Base-by-base conservation (phyloP, 2,329 filamentous ascomycete genomes). In the Apiospora marii region DNA sequence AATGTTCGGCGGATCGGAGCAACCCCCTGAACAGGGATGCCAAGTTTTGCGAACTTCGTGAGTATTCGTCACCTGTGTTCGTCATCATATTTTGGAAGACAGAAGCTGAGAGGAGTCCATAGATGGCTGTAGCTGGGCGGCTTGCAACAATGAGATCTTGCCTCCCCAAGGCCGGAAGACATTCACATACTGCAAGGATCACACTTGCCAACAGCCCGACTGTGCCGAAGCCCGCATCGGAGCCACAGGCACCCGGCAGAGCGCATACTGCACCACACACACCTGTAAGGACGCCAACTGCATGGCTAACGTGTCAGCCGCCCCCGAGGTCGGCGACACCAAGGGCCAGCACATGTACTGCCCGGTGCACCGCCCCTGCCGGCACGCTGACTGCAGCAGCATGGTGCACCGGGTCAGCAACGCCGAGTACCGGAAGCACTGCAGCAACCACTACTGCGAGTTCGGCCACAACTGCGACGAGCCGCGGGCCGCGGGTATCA, bases 391-490 rank as follows among this genome's bases (percentile, higher is more conserved):
- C 8, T 69, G 67, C 44, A 27, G 13, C 22, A 46, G 27, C 16
- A 12, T 49, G 67, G 67, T 69, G 14, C 44, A 69, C 16, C 44
- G 44, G 4, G 67, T 69, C 19, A 48, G 19, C 44, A 69, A 49
- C 27, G 67, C 44, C 67, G 48, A 30, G 34, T 69, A 34, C 44
- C 48, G 48, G 16, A 49, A 69, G 67, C 44, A 46, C 10, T 69
- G 67, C 67, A 49, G 34, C 24, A 69, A 69, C 24, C 67, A 69
- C 27, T 69, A 49, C 67, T 69, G 67, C 67, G 44, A 46, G 44
- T 69, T 69, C 44, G 67, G 48, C 16, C 30, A 30, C 27, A 46
- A 34, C 44, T 69, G 67, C 44, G 44, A 49, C 24, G 27, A 49
- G 19, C 43, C 22, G 67, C 67, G 67, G 3, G 67, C 67, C 16